Evolutionary conservation across 192 early-diverging fungal species (phyloP).

Genomic region (Coemansia sp.): DNA sequence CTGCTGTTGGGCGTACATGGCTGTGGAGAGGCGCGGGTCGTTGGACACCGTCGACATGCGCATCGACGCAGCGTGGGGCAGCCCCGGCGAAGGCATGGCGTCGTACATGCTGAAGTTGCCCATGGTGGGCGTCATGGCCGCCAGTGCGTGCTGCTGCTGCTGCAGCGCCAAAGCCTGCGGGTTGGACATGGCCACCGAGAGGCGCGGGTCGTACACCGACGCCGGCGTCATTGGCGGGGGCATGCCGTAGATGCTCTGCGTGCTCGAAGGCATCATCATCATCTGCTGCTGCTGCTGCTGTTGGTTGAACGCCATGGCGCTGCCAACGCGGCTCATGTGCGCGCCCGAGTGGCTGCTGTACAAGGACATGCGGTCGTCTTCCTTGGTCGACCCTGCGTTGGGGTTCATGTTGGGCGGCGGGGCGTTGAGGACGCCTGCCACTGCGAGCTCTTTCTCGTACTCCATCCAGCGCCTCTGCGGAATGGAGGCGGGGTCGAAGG

Average conservation of each 20-base stretch:
- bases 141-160: slow-evolving; percentile 28
- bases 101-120: slow-evolving; percentile 20
- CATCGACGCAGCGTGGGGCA: neutral
- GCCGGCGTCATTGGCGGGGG: slow-evolving; percentile 3
- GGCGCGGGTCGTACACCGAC: slow-evolving; percentile 24
- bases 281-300: slow-evolving; percentile 1
- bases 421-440: slow-evolving; percentile 35
- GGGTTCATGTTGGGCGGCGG: slow-evolving; percentile 51
- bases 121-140: neutral
- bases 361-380: slow-evolving; percentile 35
- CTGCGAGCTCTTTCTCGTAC: slow-evolving; percentile 78
- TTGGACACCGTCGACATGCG: slow-evolving; percentile 10
- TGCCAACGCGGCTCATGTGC: slow-evolving; percentile 41
- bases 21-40: slow-evolving; percentile 38
- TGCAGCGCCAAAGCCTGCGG: slow-evolving; percentile 33
- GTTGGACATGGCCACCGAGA: slow-evolving; percentile 47
- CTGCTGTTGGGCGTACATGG: slow-evolving; percentile 26
- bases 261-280: slow-evolving; percentile 4
- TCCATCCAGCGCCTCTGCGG: slow-evolving; percentile 85
- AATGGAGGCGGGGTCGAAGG: slow-evolving; percentile 86
- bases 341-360: slow-evolving; percentile 25
- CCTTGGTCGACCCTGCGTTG: slow-evolving; percentile 33
- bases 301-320: slow-evolving; percentile 28
- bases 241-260: slow-evolving; percentile 39
- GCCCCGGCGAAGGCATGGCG: neutral